phyloP scores from a whole-genome alignment of 371 early-diverging fungal species.

The Mortierella sp. region DNA sequence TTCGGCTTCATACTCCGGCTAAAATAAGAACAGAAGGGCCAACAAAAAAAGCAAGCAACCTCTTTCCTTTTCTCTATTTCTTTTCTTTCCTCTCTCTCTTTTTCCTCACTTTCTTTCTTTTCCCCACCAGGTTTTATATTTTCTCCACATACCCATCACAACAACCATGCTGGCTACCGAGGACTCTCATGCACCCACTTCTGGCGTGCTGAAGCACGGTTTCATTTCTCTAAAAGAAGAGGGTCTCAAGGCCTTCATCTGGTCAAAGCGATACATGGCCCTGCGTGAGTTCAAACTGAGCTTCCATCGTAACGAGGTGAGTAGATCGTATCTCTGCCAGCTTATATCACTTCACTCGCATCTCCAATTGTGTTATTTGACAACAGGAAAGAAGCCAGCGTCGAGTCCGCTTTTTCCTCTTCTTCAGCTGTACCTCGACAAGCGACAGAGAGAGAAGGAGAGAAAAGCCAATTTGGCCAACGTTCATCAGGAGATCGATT shows the following conservation, averaged over 20 bases:
- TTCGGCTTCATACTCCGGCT: conserved; percentile 9
- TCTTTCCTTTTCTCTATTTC: background rate
- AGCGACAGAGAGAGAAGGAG: background rate
- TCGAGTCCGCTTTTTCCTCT: background rate
- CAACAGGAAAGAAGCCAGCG: background rate
- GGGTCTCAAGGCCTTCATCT: conserved; percentile 88
- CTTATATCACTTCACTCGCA: background rate
- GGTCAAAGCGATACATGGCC: conserved; percentile 94
- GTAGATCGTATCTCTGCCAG: background rate
- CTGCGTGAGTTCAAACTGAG: conserved; percentile 92
- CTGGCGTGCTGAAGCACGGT: conserved; percentile 81
- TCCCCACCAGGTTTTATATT: background rate
- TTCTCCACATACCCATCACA: background rate
- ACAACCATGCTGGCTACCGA: conserved; percentile 36
- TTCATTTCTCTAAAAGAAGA: conserved; percentile 91
- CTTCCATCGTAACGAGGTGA: conserved; percentile 90
- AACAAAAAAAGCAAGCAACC: background rate
- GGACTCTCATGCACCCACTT: conserved; percentile 27
- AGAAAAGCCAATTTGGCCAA: background rate
- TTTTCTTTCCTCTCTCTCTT: background rate
- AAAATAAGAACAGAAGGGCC: conserved; percentile 6
- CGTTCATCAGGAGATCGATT: background rate
- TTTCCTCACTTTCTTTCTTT: background rate
- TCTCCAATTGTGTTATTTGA: background rate
- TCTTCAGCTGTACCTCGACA: no score